Base-by-base conservation (phyloP, 2,329 filamentous ascomycete genomes). In the Hysterium pulicare region DNA sequence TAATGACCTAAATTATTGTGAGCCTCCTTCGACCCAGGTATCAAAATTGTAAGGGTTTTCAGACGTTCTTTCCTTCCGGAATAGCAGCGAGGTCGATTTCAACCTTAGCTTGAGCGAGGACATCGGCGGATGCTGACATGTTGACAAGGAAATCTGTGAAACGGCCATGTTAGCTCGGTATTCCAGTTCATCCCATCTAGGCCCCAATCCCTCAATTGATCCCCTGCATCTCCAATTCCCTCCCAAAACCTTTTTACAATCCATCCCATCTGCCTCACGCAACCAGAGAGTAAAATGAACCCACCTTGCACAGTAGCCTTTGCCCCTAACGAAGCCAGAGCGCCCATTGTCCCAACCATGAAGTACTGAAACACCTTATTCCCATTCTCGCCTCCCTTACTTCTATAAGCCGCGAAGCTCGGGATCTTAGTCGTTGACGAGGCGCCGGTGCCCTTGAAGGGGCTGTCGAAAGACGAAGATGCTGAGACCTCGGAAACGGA, bases 51-150 rank as follows among this genome's bases (percentile, higher is more conserved):
- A 3, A 36, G 33, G 28, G 8, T 23, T 8, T 19, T 78, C 86
- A 70, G 77, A 90, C 93, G 78, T 98, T 98, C 87, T 97, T 98
- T 81, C 93, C 93, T 79, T 97, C 91, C 51, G 93, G 93, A 63
- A 98, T 97, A 53, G 88, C 72, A 62, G 78, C 78, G 57, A 98
- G 86, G 72, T 95, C 89, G 60, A 98, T 86, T 78, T 98, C 93
- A 60, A 98, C 93, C 85, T 98, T 98, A 72, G 93, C 93, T 84
- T 96, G 94, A 69, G 94, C 93, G 75, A 98, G 76, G 67, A 98
- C 90, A 67, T 98, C 93, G 73, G 93, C 93, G 49, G 93, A 98
- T 51, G 93, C 93, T 64, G 91, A 94, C 94, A 98, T 97, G 83
- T 96, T 98, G 77, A 95, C 89, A 54, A 98, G 81, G 82, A 98